Evolutionary conservation across 2,329 filamentous ascomycete genomes (phyloP).

Genomic region (Fusarium annulatum): DNA sequence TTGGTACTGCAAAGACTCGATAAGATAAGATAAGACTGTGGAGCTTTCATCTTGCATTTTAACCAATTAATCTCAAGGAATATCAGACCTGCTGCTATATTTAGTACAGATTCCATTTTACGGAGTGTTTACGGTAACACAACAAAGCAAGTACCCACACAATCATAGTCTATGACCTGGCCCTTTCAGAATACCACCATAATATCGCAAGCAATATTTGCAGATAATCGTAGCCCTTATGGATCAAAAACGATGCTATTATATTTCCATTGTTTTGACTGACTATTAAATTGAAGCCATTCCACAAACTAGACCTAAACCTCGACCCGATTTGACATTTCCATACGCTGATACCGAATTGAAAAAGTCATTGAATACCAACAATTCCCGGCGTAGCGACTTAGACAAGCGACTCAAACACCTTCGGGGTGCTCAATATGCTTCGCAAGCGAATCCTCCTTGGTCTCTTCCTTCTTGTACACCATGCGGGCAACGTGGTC

Average conservation of each 20-base stretch:
- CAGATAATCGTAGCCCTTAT: too few relatives aligned
- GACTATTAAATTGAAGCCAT: background rate
- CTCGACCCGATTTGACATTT: too few relatives aligned
- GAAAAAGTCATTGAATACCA: accelerated
- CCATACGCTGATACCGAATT: too few relatives aligned
- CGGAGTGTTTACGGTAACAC: too few relatives aligned
- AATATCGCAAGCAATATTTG: too few relatives aligned
- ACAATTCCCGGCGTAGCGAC: background rate
- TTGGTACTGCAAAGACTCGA: too few relatives aligned
- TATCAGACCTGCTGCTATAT: too few relatives aligned
- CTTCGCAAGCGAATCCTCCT: background rate
- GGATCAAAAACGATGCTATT: background rate
- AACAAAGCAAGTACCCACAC: too few relatives aligned
- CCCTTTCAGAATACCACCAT: background rate
- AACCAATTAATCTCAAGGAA: too few relatives aligned
- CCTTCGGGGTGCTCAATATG: background rate
- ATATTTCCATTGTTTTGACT: background rate
- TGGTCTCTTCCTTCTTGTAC: background rate
- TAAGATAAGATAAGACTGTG: too few relatives aligned
- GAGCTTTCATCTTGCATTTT: too few relatives aligned
- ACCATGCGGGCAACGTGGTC: background rate
- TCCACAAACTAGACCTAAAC: background rate
- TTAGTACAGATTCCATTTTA: too few relatives aligned
- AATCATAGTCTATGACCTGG: background rate
- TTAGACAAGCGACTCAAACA: background rate